Evolutionary conservation across 495 filamentous ascomycete genomes (phyloP).

Genomic region (Letharia columbiana): DNA sequence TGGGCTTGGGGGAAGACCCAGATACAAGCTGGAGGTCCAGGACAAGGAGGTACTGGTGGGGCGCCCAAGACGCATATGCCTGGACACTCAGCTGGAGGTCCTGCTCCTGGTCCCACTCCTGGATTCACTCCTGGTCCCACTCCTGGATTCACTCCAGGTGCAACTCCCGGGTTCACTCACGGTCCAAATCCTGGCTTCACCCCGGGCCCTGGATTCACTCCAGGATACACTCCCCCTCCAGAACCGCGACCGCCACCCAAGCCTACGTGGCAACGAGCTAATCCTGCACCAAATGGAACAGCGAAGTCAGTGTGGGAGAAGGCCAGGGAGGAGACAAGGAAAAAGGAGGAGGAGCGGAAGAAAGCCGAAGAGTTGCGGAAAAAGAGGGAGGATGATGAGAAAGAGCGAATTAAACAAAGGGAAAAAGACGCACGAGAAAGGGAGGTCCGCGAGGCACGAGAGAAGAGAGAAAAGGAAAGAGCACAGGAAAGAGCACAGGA

Average conservation of each 20-base stretch:
- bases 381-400: slow-evolving; percentile 58
- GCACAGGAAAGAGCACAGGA: slow-evolving; percentile 32
- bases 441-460: slow-evolving; percentile 37
- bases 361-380: slow-evolving; percentile 42
- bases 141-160: slow-evolving; percentile 21
- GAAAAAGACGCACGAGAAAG: slow-evolving; percentile 26
- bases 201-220: slow-evolving; percentile 18
- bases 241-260: slow-evolving; percentile 28
- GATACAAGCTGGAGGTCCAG: slow-evolving; percentile 35
- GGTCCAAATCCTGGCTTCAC: slow-evolving; percentile 19
- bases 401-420: slow-evolving; percentile 33
- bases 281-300: slow-evolving; percentile 25
- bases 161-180: slow-evolving; percentile 21
- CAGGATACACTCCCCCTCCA: slow-evolving; percentile 27
- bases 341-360: slow-evolving; percentile 54
- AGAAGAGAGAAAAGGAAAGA: slow-evolving; percentile 42
- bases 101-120: slow-evolving; percentile 22
- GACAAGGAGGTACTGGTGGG: slow-evolving; percentile 29
- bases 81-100: slow-evolving; percentile 20
- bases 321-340: slow-evolving; percentile 59
- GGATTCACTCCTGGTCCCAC: slow-evolving; percentile 17
- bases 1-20: slow-evolving; percentile 68
- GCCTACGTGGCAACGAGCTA: slow-evolving; percentile 38
- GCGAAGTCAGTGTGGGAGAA: slow-evolving; percentile 55
- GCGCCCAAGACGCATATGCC: slow-evolving; percentile 33